Evolutionary conservation across 2,329 filamentous ascomycete species (phyloP).

Genomic region (Fusarium pseudograminearum): DNA sequence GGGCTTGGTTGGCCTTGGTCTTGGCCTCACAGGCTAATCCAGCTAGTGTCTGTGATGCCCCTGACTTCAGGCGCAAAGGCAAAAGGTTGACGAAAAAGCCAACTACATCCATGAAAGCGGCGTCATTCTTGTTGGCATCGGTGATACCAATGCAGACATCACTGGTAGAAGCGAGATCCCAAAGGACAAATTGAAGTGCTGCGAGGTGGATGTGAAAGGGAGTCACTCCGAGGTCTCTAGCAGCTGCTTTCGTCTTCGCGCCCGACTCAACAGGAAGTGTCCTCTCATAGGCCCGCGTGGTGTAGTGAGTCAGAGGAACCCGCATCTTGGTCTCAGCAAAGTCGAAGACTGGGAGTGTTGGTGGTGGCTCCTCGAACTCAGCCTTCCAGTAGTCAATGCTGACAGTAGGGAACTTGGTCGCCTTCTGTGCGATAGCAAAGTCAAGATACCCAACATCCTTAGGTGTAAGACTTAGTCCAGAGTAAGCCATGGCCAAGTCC

Average conservation of each 20-base stretch:
- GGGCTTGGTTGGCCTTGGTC: neutral
- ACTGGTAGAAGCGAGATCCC: neutral
- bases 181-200: constrained; percentile 14
- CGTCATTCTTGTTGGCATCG: constrained; percentile 23
- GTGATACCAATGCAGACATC: constrained; percentile 26
- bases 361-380: constrained; percentile 8
- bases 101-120: constrained; percentile 5
- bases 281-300: neutral
- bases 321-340: constrained; percentile 14
- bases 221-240: constrained; percentile 1
- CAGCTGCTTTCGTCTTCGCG: neutral
- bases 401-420: neutral
- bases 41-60: neutral
- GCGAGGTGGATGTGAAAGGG: constrained; percentile 24
- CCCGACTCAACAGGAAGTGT: neutral
- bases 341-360: constrained; percentile 8
- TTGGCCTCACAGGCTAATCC: neutral
- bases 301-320: constrained; percentile 4
- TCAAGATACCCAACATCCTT: constrained; percentile 6
- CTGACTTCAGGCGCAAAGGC: neutral
- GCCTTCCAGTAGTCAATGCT: constrained; percentile 16
- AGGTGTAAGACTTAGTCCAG: neutral
- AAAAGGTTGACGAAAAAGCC: constrained; percentile 30
- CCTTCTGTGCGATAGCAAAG: constrained; percentile 4
- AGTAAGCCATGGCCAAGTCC: constrained; percentile 6